Percentiles rank a stretch among this genome's conserved stretches.
Conservation (phyloP, 2,329 filamentous ascomycete genomes). For the Thermoascus crustaceus region DNA sequence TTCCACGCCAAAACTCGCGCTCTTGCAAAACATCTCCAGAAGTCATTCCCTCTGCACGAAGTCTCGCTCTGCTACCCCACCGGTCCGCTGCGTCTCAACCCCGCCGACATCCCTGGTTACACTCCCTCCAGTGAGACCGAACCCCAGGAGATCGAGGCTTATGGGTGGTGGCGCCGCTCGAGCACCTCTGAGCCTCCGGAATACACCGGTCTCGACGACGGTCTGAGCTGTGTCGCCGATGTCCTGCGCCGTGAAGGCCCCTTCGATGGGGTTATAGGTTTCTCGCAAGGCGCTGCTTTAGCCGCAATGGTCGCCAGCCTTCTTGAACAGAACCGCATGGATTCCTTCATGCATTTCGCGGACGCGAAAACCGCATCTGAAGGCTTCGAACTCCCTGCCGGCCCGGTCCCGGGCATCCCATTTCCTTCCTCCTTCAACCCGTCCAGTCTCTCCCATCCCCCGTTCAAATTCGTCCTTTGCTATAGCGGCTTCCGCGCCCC, state of each 20-base stretch:
- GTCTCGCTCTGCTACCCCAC: constrained; percentile 61
- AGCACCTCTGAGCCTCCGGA: constrained; percentile 52
- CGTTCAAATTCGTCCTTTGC: constrained; percentile 61
- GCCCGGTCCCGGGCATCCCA: constrained; percentile 35
- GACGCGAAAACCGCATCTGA: constrained; percentile 12
- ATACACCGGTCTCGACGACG: constrained; percentile 64
- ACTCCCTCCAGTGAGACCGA: constrained; percentile 34
- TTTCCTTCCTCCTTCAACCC: constrained; percentile 45
- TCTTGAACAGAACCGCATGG: constrained; percentile 49
- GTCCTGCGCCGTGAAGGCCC: constrained; percentile 56
- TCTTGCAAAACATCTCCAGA: constrained; percentile 69
- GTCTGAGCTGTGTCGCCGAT: constrained; percentile 55
- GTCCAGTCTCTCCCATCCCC: constrained; percentile 38
- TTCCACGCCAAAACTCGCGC: constrained; percentile 87
- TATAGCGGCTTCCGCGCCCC: constrained; percentile 71
- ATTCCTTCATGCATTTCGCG: constrained; percentile 41
- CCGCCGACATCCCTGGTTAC: constrained; percentile 64
- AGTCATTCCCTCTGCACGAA: constrained; percentile 58
- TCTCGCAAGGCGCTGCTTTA: constrained; percentile 69
- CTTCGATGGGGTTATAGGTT: constrained; percentile 72
- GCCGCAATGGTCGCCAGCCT: constrained; percentile 65
- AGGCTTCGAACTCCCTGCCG: constrained; percentile 9
- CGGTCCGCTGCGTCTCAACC: constrained; percentile 54
- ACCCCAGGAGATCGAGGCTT: constrained; percentile 56
- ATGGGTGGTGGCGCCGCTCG: constrained; percentile 72